Evolutionary conservation across 306 rosid genomes (phyloP).

Genomic region (Vicia faba): DNA sequence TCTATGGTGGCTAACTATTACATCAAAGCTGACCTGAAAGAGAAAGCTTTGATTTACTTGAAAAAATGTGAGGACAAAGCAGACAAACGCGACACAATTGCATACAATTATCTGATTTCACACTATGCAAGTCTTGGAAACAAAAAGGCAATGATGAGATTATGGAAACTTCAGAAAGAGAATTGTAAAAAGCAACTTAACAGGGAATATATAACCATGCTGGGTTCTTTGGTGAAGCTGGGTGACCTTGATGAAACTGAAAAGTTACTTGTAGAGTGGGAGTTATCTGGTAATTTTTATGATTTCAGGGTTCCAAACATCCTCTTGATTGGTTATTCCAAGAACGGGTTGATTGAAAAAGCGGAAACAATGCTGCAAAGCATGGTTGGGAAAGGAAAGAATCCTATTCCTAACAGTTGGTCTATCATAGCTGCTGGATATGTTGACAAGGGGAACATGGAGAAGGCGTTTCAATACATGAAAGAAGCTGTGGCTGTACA

Average conservation of each 20-base stretch:
- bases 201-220: conserved; percentile 65
- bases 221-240: conserved; percentile 64
- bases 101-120: conserved; percentile 65
- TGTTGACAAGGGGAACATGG: conserved; percentile 60
- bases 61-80: conserved; percentile 64
- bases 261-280: conserved; percentile 62
- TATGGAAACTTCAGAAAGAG: conserved; percentile 59
- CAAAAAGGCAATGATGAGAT: conserved; percentile 55
- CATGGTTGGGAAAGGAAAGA: conserved; percentile 53
- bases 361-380: conserved; percentile 24
- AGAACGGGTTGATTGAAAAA: neutral
- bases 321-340: conserved; percentile 20
- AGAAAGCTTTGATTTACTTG: conserved; percentile 56
- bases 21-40: conserved; percentile 54
- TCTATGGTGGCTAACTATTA: conserved; percentile 60
- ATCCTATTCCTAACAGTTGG: conserved; percentile 79
- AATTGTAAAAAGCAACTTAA: conserved; percentile 63
- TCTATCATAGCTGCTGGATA: conserved; percentile 62
- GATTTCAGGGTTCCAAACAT: conserved; percentile 23
- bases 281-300: conserved; percentile 52
- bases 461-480: conserved; percentile 63
- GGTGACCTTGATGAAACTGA: conserved; percentile 60
- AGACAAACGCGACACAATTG: conserved; percentile 35
- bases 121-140: conserved; percentile 53
- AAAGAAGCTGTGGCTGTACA: conserved; percentile 55